phyloP scores from a whole-genome alignment of 257 asterid genomes.

The Marsdenia floribunda region DNA sequence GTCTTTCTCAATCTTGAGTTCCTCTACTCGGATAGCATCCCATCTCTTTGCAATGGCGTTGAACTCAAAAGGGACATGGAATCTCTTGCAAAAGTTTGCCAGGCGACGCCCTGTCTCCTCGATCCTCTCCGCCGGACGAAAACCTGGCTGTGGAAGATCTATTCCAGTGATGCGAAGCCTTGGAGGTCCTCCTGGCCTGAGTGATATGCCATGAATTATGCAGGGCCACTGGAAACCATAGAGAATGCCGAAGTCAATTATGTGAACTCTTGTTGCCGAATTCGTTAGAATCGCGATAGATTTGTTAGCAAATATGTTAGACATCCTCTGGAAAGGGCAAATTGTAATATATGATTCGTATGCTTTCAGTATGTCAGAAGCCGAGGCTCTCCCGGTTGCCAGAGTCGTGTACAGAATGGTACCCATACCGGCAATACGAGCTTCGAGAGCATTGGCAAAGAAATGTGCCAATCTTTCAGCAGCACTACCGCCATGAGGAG shows the following conservation, averaged over 20 bases:
- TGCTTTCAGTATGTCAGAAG: conserved; percentile 38
- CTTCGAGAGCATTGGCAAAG: conserved; percentile 59
- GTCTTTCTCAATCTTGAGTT: conserved; percentile 40
- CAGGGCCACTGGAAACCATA: conserved; percentile 87
- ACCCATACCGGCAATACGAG: conserved; percentile 53
- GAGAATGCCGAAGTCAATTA: conserved; percentile 59
- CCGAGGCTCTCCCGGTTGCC: conserved; percentile 21
- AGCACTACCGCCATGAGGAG: conserved; percentile 40
- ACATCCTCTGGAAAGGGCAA: conserved; percentile 57
- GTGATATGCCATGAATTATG: conserved; percentile 49
- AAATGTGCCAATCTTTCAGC: conserved; percentile 52
- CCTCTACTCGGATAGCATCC: conserved; percentile 43
- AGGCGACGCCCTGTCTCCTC: conserved; percentile 59
- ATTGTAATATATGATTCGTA: conserved; percentile 39
- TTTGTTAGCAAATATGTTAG: conserved; percentile 53
- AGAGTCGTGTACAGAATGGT: conserved; percentile 31
- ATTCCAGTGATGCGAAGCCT: conserved; percentile 51
- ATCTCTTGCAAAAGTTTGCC: conserved; percentile 34
- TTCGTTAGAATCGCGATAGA: conserved; percentile 28
- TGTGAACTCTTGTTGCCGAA: conserved; percentile 37
- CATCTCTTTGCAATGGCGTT: conserved; percentile 55
- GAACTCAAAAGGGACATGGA: conserved; percentile 49
- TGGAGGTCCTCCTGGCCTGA: conserved; percentile 64
- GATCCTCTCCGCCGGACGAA: conserved; percentile 51
- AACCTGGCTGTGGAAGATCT: conserved; percentile 63